Evolutionary conservation across 2,329 filamentous ascomycete species (phyloP).

Genomic region (Grosmannia huntii): DNA sequence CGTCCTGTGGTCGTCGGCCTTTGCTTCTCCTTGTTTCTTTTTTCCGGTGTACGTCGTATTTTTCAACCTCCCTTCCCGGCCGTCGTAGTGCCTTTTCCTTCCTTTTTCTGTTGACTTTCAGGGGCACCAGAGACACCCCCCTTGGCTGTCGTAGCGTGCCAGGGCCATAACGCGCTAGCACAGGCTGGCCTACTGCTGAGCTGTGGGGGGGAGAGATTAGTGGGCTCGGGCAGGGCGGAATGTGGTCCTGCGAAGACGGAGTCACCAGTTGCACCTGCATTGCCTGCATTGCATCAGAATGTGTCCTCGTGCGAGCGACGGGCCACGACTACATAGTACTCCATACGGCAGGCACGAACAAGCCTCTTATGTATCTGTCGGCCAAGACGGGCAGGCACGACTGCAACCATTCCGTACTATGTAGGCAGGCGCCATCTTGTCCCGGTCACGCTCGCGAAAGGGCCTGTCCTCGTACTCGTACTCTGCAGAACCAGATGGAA

Average conservation of each 20-base stretch:
- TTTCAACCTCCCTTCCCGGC: background rate
- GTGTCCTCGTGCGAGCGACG: no score
- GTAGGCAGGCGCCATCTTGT: no score
- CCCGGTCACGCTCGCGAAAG: no score
- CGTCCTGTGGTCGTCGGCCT: background rate
- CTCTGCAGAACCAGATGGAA: background rate
- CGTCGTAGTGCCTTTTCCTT: conserved; percentile 1
- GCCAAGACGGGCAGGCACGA: no score
- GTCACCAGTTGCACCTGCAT: no score
- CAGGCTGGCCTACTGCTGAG: background rate
- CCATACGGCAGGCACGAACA: no score
- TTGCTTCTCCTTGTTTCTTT: conserved; percentile 1
- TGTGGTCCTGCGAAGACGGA: background rate
- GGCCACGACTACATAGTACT: no score
- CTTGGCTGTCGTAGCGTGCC: background rate
- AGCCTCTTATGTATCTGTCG: no score
- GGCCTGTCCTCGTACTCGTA: background rate
- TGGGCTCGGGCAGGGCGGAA: background rate
- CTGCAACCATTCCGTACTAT: no score
- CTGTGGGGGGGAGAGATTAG: background rate
- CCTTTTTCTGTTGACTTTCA: conserved; percentile 9
- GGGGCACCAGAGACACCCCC: conserved; percentile 5
- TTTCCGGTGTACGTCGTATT: background rate
- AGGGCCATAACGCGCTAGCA: conserved; percentile 2
- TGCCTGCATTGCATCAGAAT: no score